phyloP scores from a whole-genome alignment of 139 green algal species.

The Chlamydomonas sphaeroides region DNA sequence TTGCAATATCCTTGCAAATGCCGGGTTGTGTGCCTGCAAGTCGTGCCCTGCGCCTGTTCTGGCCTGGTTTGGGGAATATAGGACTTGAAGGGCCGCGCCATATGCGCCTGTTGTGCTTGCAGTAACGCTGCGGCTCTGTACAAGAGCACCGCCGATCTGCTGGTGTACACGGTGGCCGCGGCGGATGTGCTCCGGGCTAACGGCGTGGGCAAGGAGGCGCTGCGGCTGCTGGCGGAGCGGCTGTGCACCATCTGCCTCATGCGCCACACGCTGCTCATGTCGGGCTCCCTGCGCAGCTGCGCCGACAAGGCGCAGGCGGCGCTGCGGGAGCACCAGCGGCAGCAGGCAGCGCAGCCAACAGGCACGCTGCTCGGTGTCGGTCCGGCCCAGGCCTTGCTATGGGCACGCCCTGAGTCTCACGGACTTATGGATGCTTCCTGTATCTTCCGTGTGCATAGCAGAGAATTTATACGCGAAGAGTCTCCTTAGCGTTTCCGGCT shows the following conservation, averaged over 20 bases:
- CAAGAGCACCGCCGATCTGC: conserved; percentile 4
- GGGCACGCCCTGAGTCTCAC: not conserved
- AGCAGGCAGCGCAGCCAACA: conserved; percentile 9
- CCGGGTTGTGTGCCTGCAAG: too few relatives aligned
- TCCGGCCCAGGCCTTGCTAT: too few relatives aligned
- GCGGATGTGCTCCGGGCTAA: not conserved
- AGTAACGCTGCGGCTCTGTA: too few relatives aligned
- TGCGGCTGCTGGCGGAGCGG: conserved; percentile 40
- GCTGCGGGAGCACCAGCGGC: conserved; percentile 17
- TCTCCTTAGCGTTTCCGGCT: too few relatives aligned
- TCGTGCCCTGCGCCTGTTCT: too few relatives aligned
- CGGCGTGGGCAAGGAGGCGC: conserved; percentile 21
- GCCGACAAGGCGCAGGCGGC: conserved; percentile 1
- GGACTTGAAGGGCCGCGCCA: too few relatives aligned
- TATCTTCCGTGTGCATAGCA: too few relatives aligned
- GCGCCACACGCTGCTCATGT: conserved; percentile 8
- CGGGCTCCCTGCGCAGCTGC: not conserved
- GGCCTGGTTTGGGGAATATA: too few relatives aligned
- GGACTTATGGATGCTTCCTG: not conserved
- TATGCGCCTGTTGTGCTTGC: too few relatives aligned
- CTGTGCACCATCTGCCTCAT: conserved; percentile 22
- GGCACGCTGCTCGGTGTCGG: not conserved
- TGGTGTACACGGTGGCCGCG: not conserved
- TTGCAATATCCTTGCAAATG: too few relatives aligned
- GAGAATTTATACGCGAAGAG: too few relatives aligned